phyloP scores from a whole-genome alignment of 1,139 yeast genomes.

The Kodamaea sp. region DNA sequence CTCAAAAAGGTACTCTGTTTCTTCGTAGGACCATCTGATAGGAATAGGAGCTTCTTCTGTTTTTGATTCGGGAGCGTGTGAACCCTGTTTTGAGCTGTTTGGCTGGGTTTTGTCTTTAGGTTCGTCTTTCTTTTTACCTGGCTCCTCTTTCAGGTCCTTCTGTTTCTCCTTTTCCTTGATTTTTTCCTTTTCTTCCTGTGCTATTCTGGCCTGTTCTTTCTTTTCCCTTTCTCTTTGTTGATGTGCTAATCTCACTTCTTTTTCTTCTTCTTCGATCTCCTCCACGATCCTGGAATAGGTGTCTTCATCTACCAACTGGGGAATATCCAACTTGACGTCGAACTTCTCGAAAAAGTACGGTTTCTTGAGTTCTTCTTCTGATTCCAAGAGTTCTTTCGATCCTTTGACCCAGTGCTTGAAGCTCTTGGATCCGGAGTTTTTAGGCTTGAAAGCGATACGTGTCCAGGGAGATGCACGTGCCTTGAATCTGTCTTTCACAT shows the following conservation, averaged over 20 bases:
- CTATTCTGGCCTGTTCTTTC: constrained; percentile 15
- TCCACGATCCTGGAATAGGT: constrained; percentile 58
- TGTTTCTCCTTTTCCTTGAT: constrained; percentile 5
- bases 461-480: constrained; percentile 85
- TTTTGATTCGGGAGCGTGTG: constrained; percentile 10
- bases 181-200: constrained; percentile 15
- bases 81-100: neutral
- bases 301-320: constrained; percentile 62
- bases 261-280: constrained; percentile 37
- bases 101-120: constrained; percentile 1
- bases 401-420: constrained; percentile 91
- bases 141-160: constrained; percentile 4
- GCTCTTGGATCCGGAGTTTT: constrained; percentile 49
- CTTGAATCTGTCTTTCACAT: constrained; percentile 66
- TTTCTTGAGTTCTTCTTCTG: constrained; percentile 41
- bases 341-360: constrained; percentile 77
- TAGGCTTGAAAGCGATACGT: constrained; percentile 57
- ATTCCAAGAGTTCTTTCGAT: constrained; percentile 49
- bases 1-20: constrained; percentile 74
- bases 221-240: constrained; percentile 26
- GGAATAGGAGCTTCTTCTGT: constrained; percentile 8
- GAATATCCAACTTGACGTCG: constrained; percentile 69
- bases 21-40: constrained; percentile 69
- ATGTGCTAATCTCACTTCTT: constrained; percentile 15
- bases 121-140: constrained; percentile 2